phyloP scores from a whole-genome alignment of 2,329 filamentous ascomycete genomes.

The Colletotrichum euphorbiae region DNA sequence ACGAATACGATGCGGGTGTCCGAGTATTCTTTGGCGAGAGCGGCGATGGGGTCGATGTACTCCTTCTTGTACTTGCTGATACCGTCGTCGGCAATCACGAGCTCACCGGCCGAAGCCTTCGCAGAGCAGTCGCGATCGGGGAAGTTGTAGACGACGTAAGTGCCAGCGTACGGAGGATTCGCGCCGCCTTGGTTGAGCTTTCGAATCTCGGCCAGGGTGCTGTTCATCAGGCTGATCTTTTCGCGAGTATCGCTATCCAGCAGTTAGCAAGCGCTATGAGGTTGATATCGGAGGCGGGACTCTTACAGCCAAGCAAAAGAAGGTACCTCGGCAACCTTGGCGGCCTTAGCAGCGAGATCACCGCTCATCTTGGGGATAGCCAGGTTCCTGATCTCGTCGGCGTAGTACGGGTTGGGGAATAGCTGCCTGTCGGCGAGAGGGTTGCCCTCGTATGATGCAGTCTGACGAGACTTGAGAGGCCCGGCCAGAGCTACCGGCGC shows the following conservation, averaged over 20 bases:
- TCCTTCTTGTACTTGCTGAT: conserved; percentile 47
- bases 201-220: conserved; percentile 46
- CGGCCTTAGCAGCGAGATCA: conserved; percentile 54
- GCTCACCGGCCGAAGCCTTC: conserved; percentile 51
- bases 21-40: conserved; percentile 35
- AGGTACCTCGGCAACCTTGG: conserved; percentile 47
- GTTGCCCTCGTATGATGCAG: conserved; percentile 50
- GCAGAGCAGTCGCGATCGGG: conserved; percentile 53
- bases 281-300: neutral
- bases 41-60: conserved; percentile 48
- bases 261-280: neutral
- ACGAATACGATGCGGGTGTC: conserved; percentile 36
- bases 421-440: conserved; percentile 50
- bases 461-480: conserved; percentile 28
- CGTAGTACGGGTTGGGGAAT: conserved; percentile 52
- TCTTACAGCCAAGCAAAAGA: conserved; percentile 47
- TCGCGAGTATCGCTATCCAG: conserved; percentile 46
- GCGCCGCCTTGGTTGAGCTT: conserved; percentile 39
- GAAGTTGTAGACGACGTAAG: conserved; percentile 52
- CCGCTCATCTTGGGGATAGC: conserved; percentile 66
- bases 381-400: conserved; percentile 52
- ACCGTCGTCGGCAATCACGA: conserved; percentile 46
- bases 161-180: conserved; percentile 44
- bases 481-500: conserved; percentile 30
- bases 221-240: conserved; percentile 47